These are phyloP conservation scores for Claviceps fusiformis DNA, from an alignment of 2,329 filamentous ascomycete genomes.

Conservation along the genomic window DNA sequence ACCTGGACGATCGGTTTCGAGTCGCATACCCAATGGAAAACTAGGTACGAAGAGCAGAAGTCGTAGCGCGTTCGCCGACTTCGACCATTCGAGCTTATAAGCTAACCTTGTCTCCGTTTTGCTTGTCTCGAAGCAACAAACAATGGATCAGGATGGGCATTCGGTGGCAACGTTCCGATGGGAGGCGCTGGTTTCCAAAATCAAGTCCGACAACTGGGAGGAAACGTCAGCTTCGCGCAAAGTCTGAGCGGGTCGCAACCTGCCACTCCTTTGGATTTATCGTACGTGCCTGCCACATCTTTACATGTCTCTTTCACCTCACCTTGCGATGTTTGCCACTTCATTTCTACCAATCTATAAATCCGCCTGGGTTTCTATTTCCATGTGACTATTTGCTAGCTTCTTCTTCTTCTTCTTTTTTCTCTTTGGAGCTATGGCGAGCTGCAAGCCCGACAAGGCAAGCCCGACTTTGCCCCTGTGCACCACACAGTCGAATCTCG, in stretches of 20 bases:
- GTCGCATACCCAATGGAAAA: slow-evolving; percentile 51
- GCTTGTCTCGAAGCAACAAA: slow-evolving; percentile 24
- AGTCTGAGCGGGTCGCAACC: slow-evolving; percentile 50
- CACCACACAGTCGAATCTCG: slow-evolving; percentile 5
- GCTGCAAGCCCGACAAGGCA: slow-evolving; percentile 7
- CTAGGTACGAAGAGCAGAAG: slow-evolving; percentile 31
- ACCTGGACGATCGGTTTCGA: slow-evolving; percentile 37
- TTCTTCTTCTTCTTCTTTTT: neutral
- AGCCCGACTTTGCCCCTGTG: slow-evolving; percentile 6
- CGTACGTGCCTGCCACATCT: slow-evolving; percentile 36
- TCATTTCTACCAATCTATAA: neutral
- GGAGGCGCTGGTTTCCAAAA: slow-evolving; percentile 40
- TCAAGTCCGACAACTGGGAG: slow-evolving; percentile 38
- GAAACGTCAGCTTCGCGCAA: slow-evolving; percentile 53
- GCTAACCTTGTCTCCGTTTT: neutral
- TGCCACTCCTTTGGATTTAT: slow-evolving; percentile 47
- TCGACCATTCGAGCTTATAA: neutral
- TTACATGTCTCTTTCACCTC: slow-evolving; percentile 2
- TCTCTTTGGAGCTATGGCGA: slow-evolving; percentile 3
- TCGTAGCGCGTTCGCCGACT: neutral
- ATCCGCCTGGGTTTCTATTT: neutral
- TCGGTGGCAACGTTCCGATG: slow-evolving; percentile 49
- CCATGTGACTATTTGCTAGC: neutral
- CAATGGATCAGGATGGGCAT: slow-evolving; percentile 46
- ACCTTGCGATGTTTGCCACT: neutral